Percentiles rank a stretch among this genome's conserved stretches.
Conservation (phyloP, 1,284 basidiomycete species). For the Gomphus bonarii region DNA sequence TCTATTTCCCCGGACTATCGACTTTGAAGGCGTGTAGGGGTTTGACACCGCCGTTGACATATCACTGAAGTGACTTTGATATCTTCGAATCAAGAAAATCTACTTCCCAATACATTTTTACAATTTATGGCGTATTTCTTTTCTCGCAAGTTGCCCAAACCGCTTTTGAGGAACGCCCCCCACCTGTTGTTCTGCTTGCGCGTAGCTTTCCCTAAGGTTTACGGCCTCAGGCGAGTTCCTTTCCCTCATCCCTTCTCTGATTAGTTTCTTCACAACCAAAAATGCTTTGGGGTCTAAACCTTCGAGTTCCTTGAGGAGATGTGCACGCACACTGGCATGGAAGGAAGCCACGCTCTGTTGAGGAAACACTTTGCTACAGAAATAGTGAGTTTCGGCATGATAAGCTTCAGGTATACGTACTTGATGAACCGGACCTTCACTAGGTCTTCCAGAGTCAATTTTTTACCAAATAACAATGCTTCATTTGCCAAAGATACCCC, state of each 20-base stretch:
- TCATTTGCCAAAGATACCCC: slow-evolving; percentile 59
- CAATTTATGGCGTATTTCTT: slow-evolving; percentile 56
- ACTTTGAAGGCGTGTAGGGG: neutral
- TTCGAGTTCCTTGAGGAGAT: slow-evolving; percentile 39
- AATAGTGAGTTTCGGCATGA: slow-evolving; percentile 3
- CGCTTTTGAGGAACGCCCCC: slow-evolving; percentile 43
- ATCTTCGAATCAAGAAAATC: neutral
- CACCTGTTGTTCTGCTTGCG: slow-evolving; percentile 52
- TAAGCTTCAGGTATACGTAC: slow-evolving; percentile 24
- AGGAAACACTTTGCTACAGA: slow-evolving; percentile 43
- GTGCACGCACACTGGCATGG: slow-evolving; percentile 38
- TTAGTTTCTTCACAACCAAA: slow-evolving; percentile 41
- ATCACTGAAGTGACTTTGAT: neutral
- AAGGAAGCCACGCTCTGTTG: slow-evolving; percentile 41
- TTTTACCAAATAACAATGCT: slow-evolving; percentile 57
- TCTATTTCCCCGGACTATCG: neutral
- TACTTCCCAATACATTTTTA: slow-evolving; percentile 17
- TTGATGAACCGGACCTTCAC: slow-evolving; percentile 55
- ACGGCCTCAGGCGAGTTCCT: slow-evolving; percentile 55
- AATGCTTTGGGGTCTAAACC: slow-evolving; percentile 46
- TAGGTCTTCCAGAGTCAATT: slow-evolving; percentile 48
- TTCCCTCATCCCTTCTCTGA: slow-evolving; percentile 46
- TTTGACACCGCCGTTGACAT: neutral
- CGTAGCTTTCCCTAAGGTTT: slow-evolving; percentile 60
- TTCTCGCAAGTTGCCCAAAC: slow-evolving; percentile 48